Conservation (phyloP, 345 rosid genomes). For the Ailanthus altissimus region DNA sequence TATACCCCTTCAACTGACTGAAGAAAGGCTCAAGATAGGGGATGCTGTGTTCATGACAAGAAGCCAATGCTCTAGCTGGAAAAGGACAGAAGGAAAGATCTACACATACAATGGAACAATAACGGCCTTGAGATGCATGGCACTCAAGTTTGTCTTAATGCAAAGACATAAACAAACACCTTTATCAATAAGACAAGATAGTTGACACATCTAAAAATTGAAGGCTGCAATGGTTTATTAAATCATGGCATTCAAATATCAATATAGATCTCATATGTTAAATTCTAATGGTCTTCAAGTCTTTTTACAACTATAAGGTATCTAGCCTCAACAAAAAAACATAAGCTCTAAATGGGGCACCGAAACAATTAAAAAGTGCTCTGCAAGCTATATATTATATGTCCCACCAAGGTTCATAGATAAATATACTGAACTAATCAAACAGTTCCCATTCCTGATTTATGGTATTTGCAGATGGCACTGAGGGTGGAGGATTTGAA, state of each 20-base stretch:
- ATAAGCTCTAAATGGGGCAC: background rate
- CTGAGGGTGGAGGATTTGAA: slow-evolving; percentile 61
- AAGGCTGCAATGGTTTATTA: background rate
- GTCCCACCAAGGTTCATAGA: slow-evolving; percentile 9
- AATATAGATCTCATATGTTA: slow-evolving; percentile 1
- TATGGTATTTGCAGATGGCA: slow-evolving; percentile 48
- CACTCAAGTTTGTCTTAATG: background rate
- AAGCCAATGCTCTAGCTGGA: slow-evolving; percentile 15
- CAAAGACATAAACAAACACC: background rate
- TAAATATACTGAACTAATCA: slow-evolving; percentile 40
- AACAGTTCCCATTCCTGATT: slow-evolving; percentile 79
- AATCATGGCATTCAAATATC: background rate
- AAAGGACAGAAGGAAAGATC: slow-evolving; percentile 12
- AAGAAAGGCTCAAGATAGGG: slow-evolving; percentile 6
- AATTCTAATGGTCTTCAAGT: background rate
- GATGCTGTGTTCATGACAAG: slow-evolving; percentile 11
- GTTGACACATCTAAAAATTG: background rate
- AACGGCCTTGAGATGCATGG: background rate
- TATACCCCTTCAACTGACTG: slow-evolving; percentile 8
- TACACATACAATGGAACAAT: background rate
- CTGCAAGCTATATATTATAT: background rate
- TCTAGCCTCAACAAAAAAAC: background rate
- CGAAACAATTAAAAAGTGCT: background rate
- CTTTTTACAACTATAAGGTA: background rate
- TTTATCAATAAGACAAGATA: background rate